Evolutionary conservation across 2,329 filamentous ascomycete genomes (phyloP).

Genomic region (Tolypocladium inflatum): DNA sequence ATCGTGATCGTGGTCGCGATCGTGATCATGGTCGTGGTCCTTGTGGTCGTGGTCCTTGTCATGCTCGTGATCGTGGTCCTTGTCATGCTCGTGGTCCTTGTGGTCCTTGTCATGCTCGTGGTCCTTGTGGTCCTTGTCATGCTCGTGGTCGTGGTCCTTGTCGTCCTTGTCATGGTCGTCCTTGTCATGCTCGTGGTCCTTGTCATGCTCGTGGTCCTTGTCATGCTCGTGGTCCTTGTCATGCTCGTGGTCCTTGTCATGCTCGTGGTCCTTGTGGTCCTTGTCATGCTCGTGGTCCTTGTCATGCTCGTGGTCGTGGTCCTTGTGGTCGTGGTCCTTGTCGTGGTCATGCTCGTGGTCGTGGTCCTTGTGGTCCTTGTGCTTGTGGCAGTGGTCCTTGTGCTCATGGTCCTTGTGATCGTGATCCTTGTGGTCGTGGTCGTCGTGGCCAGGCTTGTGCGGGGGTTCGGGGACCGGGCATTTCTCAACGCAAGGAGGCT

Average conservation of each 20-base stretch:
- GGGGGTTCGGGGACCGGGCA: too few species aligned
- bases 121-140: neutral
- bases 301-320: neutral
- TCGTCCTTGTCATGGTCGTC: neutral
- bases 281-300: neutral
- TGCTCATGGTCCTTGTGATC: too few species aligned
- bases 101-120: neutral
- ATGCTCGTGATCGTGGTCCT: neutral
- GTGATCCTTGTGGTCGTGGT: too few species aligned
- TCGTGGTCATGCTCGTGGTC: neutral
- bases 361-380: neutral
- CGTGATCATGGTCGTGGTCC: neutral
- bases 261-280: neutral
- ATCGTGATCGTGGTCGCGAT: neutral
- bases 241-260: neutral
- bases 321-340: neutral
- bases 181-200: too few species aligned
- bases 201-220: neutral
- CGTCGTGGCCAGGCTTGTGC: too few species aligned
- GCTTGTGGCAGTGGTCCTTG: too few species aligned
- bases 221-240: neutral
- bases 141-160: neutral
- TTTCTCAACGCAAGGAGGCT: slow-evolving; percentile 9
- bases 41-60: neutral
- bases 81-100: neutral